Conservation (phyloP, 23 red algal species). For the Gracilaria caudata region DNA sequence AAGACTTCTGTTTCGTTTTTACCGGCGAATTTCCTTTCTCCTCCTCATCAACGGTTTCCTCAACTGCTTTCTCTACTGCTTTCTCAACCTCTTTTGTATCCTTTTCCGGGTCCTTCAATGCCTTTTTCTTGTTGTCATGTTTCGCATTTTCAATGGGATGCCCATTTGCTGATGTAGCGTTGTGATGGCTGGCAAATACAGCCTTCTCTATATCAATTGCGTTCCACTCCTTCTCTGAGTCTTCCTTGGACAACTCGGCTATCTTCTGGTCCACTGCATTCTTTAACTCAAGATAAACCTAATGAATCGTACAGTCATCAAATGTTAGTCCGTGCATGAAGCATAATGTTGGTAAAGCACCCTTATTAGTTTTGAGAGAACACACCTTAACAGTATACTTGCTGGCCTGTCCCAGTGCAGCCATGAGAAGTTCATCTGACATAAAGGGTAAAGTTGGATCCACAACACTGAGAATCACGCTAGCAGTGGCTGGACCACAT, state of each 20-base stretch:
- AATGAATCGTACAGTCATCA: not conserved
- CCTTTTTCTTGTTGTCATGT: not conserved
- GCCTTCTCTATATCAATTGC: constrained; percentile 48
- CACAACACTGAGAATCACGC: constrained; percentile 47
- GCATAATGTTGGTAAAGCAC: not conserved
- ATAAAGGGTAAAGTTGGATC: constrained; percentile 57
- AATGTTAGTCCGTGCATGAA: not conserved
- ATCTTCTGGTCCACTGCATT: constrained; percentile 42
- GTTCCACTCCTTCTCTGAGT: constrained; percentile 43
- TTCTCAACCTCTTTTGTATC: not conserved
- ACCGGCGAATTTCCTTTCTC: not conserved
- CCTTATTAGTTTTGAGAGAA: not conserved
- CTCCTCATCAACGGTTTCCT: not conserved
- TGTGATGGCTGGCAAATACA: constrained; percentile 21
- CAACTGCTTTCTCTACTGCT: not conserved
- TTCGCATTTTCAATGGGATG: not conserved
- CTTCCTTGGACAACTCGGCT: constrained; percentile 20
- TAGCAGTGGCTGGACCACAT: constrained; percentile 71
- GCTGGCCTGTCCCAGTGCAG: constrained; percentile 11
- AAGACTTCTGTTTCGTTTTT: not conserved
- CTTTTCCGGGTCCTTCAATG: not conserved
- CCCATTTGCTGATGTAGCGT: not conserved
- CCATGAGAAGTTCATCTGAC: constrained; percentile 47
- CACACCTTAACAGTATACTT: constrained; percentile 38
- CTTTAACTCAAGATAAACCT: constrained; percentile 48